Conservation (phyloP, 1,284 basidiomycete genomes). For the Farysia itapuensis region DNA sequence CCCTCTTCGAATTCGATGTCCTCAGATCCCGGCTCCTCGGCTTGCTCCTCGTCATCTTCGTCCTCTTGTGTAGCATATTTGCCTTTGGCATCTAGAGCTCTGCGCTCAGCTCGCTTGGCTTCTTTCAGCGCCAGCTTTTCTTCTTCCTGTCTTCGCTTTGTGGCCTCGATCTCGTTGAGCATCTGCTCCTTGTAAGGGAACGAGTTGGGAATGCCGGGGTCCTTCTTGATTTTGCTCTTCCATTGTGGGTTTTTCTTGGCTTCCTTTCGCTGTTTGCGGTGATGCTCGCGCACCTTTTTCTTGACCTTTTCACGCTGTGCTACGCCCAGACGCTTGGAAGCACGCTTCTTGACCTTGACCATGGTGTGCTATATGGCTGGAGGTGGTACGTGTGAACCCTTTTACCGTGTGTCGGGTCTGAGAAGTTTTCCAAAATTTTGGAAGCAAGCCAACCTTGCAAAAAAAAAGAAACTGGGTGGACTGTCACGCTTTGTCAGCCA, state of each 20-base stretch:
- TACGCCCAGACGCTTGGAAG: constrained; percentile 50
- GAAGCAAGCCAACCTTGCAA: too few species aligned
- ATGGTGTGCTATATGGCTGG: too few species aligned
- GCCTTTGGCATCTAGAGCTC: constrained; percentile 25
- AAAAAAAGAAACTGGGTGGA: too few species aligned
- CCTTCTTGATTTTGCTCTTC: constrained; percentile 67
- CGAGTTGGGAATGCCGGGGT: constrained; percentile 93
- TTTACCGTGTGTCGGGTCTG: neutral
- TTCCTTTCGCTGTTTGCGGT: constrained; percentile 64
- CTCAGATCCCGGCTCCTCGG: constrained; percentile 10
- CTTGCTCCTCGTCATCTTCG: constrained; percentile 3
- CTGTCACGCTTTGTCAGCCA: too few species aligned
- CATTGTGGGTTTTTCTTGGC: constrained; percentile 90
- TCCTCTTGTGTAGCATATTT: neutral
- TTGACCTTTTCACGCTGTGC: constrained; percentile 57
- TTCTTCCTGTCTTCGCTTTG: constrained; percentile 37
- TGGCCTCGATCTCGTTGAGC: constrained; percentile 70
- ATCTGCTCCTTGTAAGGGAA: constrained; percentile 98
- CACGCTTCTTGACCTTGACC: constrained; percentile 51
- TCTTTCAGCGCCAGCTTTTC: constrained; percentile 26
- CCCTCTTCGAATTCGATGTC: constrained; percentile 25
- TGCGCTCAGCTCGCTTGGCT: constrained; percentile 11
- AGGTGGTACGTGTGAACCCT: too few species aligned
- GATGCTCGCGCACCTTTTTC: constrained; percentile 56
- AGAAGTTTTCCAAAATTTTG: too few species aligned